These are phyloP conservation scores for Curvularia spicifera DNA, from an alignment of 2,329 filamentous ascomycete genomes.

Conservation along the genomic window DNA sequence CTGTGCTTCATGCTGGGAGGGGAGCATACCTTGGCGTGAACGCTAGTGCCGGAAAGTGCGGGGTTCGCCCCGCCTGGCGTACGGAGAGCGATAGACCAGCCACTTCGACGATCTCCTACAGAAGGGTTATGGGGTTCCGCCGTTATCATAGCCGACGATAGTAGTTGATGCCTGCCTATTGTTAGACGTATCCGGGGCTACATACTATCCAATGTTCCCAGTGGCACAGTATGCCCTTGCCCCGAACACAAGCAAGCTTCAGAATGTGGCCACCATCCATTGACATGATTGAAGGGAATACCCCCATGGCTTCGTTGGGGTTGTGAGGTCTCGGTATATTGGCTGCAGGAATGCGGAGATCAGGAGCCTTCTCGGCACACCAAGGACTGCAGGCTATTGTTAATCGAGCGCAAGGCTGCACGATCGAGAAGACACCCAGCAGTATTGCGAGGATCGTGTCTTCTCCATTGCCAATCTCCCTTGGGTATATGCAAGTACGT, in stretches of 20 bases:
- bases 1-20: constrained; percentile 22
- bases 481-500: background rate
- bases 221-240: background rate
- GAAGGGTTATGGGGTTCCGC: background rate
- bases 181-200: background rate
- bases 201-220: background rate
- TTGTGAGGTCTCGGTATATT: background rate
- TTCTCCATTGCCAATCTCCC: background rate
- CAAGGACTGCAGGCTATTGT: background rate
- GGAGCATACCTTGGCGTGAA: constrained; percentile 31
- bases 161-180: background rate
- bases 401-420: background rate
- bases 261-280: background rate
- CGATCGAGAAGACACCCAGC: constrained; percentile 2
- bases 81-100: constrained; percentile 12
- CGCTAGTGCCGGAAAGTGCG: constrained; percentile 30
- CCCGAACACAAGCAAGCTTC: background rate
- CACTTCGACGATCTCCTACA: constrained; percentile 3
- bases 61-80: constrained; percentile 23
- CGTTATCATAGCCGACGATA: background rate
- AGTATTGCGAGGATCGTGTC: background rate
- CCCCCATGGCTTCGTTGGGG: background rate
- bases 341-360: constrained; percentile 1
- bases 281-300: background rate
- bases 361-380: background rate